Conservation (phyloP, 2,329 filamentous ascomycete genomes). For the Penicillium sp. region DNA sequence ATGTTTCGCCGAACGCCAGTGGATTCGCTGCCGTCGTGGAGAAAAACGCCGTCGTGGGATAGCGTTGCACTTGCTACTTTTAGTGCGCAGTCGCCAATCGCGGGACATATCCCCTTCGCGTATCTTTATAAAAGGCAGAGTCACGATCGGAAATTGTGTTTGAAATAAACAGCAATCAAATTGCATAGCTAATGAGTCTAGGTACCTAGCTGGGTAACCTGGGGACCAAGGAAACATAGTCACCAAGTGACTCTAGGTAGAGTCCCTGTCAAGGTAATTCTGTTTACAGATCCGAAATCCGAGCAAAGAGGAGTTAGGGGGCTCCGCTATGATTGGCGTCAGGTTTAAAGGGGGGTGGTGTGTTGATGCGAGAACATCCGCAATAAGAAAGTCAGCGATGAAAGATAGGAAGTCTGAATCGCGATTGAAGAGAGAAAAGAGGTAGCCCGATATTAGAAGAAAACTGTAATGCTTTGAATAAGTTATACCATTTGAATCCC, state of each 20-base stretch:
- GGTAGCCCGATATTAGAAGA: background rate
- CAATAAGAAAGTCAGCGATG: background rate
- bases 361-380: conserved; percentile 8
- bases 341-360: background rate
- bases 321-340: background rate
- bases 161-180: too few relatives aligned
- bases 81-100: conserved; percentile 8
- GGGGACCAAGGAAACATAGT: too few relatives aligned
- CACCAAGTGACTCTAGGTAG: too few relatives aligned
- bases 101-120: background rate
- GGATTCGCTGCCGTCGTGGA: conserved; percentile 12
- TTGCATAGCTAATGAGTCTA: too few relatives aligned
- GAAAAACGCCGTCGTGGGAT: conserved; percentile 11
- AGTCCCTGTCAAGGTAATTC: too few relatives aligned
- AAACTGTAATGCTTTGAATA: background rate
- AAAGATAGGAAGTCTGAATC: conserved; percentile 16
- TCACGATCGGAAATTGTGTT: too few relatives aligned
- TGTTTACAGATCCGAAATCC: background rate
- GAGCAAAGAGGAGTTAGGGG: background rate
- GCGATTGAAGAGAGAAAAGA: background rate
- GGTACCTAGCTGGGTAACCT: too few relatives aligned
- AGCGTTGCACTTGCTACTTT: conserved; percentile 9
- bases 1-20: conserved; percentile 13
- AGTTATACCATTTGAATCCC: background rate
- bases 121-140: background rate